These are phyloP conservation scores for Starmerella riodocensis DNA, from an alignment of 805 yeast species.

Conservation along the genomic window DNA sequence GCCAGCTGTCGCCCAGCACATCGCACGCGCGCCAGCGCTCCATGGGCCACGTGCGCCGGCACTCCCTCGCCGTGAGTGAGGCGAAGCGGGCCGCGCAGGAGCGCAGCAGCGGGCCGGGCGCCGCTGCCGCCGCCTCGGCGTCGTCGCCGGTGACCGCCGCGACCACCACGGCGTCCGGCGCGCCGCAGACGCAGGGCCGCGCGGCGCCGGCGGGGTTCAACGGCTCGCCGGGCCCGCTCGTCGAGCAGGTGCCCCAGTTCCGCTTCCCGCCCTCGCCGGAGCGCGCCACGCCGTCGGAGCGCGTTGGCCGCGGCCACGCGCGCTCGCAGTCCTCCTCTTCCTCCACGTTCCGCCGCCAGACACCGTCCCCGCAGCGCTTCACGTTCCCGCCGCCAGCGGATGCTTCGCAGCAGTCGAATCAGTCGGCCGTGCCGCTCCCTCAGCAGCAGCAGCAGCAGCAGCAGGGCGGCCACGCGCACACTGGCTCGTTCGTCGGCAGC, in stretches of 20 bases:
- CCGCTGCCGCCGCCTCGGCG: not conserved
- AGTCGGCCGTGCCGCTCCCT: not conserved
- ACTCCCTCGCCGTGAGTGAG: constrained; percentile 79
- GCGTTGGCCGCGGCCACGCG: constrained; percentile 8
- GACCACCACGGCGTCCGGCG: not conserved
- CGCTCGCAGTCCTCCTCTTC: constrained; percentile 18
- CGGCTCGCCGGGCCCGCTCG: not conserved
- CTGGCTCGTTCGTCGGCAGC: not conserved
- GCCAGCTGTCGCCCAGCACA: constrained; percentile 2
- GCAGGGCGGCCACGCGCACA: not conserved
- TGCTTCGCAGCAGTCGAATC: not conserved
- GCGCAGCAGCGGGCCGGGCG: constrained; percentile 43
- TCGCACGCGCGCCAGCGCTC: constrained; percentile 17
- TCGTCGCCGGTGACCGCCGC: not conserved
- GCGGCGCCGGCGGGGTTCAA: too few species aligned
- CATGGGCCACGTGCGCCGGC: constrained; percentile 75
- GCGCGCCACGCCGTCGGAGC: constrained; percentile 1
- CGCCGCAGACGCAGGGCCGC: not conserved
- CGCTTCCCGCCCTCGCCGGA: constrained; percentile 41
- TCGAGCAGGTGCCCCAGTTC: constrained; percentile 29
- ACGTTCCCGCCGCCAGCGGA: constrained; percentile 15
- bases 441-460: not conserved
- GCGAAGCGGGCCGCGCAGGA: constrained; percentile 96
- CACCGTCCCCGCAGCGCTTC: constrained; percentile 20
- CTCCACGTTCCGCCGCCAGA: constrained; percentile 21